Conservation (phyloP, 148 eudicot genomes). For the Camellia granthamiana region DNA sequence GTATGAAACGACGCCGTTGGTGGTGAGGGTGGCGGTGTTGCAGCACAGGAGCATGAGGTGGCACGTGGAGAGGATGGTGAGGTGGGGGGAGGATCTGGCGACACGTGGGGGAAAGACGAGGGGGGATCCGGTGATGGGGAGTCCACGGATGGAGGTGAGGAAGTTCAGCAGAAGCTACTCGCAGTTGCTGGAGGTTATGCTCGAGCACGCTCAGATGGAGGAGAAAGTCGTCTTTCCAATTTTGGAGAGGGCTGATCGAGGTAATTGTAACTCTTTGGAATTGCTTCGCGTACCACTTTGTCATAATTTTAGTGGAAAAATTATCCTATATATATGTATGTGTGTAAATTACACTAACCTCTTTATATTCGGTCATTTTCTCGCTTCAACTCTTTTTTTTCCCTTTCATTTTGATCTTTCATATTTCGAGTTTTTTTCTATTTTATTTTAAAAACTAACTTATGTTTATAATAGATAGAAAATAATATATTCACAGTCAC, state of each 20-base stretch:
- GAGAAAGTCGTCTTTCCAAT: conserved; percentile 72
- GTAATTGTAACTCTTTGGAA: conserved; percentile 22
- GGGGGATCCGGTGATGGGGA: conserved; percentile 58
- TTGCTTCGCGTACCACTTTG: not conserved
- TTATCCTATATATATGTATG: too few relatives aligned
- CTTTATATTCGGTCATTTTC: too few relatives aligned
- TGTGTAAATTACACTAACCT: too few relatives aligned
- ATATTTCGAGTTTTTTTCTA: too few relatives aligned
- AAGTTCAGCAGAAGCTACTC: conserved; percentile 71
- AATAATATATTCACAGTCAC: too few relatives aligned
- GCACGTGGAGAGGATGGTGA: conserved; percentile 78
- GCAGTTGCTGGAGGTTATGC: conserved; percentile 62
- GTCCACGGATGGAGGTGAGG: conserved; percentile 80
- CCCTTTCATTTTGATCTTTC: too few relatives aligned
- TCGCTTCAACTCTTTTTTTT: too few relatives aligned
- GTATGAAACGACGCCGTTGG: conserved; percentile 29
- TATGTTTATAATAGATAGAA: too few relatives aligned
- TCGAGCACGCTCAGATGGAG: conserved; percentile 96
- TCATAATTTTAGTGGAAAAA: not conserved
- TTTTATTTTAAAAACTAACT: too few relatives aligned
- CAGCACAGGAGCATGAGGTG: conserved; percentile 77
- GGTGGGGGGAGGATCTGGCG: conserved; percentile 80
- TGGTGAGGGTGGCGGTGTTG: conserved; percentile 57
- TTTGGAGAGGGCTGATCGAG: conserved; percentile 68
- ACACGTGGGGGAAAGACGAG: conserved; percentile 47